phyloP scores from a whole-genome alignment of 352 stramenopile genomes.

The Detonula confervacea region DNA sequence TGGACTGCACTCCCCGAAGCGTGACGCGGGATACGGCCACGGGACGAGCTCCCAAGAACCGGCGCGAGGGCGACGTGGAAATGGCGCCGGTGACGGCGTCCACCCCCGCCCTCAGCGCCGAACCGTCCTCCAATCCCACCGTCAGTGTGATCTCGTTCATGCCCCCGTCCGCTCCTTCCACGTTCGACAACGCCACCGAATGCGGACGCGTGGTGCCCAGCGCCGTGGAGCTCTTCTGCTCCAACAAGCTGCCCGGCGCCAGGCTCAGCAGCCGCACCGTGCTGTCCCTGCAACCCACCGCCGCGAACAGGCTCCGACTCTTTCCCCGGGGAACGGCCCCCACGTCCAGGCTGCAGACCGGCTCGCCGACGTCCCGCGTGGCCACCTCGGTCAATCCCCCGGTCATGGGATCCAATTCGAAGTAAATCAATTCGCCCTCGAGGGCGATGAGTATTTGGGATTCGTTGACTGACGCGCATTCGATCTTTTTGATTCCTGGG shows the following conservation, averaged over 20 bases:
- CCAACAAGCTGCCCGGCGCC: slow-evolving; percentile 83
- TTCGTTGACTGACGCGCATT: slow-evolving; percentile 95
- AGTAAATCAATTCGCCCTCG: slow-evolving; percentile 96
- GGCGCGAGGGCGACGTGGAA: slow-evolving; percentile 85
- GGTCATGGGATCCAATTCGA: slow-evolving; percentile 91
- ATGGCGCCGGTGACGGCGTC: slow-evolving; percentile 79
- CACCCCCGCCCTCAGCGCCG: slow-evolving; percentile 90
- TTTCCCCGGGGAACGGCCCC: slow-evolving; percentile 93
- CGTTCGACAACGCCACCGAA: slow-evolving; percentile 58
- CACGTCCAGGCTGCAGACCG: slow-evolving; percentile 98
- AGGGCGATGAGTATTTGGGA: slow-evolving; percentile 97
- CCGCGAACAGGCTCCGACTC: slow-evolving; percentile 94
- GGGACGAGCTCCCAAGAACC: slow-evolving; percentile 91
- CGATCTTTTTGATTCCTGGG: slow-evolving; percentile 96
- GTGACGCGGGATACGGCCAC: slow-evolving; percentile 94
- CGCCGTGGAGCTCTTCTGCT: slow-evolving; percentile 65
- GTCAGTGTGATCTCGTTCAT: slow-evolving; percentile 69
- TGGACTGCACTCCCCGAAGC: slow-evolving; percentile 89
- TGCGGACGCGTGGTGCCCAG: slow-evolving; percentile 66
- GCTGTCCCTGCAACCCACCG: slow-evolving; percentile 90
- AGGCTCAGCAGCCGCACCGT: slow-evolving; percentile 93
- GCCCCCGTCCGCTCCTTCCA: slow-evolving; percentile 23
- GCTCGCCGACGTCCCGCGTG: slow-evolving; percentile 93
- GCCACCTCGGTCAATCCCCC: slow-evolving; percentile 93
- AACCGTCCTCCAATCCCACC: slow-evolving; percentile 94